Base-by-base conservation (phyloP, 2,329 filamentous ascomycete species). In the Clonostachys sp. region DNA sequence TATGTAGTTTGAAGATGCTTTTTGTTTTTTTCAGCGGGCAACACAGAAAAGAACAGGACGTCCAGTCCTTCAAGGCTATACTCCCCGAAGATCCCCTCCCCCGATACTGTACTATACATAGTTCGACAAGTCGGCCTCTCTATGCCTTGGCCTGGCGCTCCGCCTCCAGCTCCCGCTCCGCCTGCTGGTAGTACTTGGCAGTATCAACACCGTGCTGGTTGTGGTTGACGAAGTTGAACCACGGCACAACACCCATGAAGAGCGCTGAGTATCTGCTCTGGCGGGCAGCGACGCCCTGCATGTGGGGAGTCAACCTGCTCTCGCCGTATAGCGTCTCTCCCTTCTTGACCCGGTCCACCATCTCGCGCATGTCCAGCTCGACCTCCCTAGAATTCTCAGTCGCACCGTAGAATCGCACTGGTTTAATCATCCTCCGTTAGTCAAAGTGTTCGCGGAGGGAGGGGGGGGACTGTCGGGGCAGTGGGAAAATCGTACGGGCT, bases 201-300 rank as follows among this genome's bases (percentile, higher is more conserved):
- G 94, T 99, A 67, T 99, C 94, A 50, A 99, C 89, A 57, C 94
- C 94, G 67, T 99, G 94, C 80, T 95, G 75, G 64, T 82, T 85
- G 72, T 99, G 94, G 72, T 99, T 97, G 62, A 96, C 92, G 72
- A 99, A 87, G 77, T 99, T 99, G 73, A 96, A 92, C 94, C 91
- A 97, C 38, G 92, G 91, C 48, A 99, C 73, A 47, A 92, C 82
- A 63, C 91, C 87, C 55, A 89, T 73, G 68, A 92, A 94, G 34
- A 94, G 76, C 39, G 87, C 87, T 36, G 89, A 86, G 76, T 96
- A 97, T 63, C 94, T 81, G 61, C 91, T 96, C 75, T 99, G 95
- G 58, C 94, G 80, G 50, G 89, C 84, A 45, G 94, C 91, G 38
- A 96, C 87, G 50, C 92, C 94, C 72, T 99, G 94, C 77, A 96